A percentile compares a stretch with the other conserved stretches of the same genome.
Conservation (phyloP, 2,329 filamentous ascomycete species). For the Harringtonia aguacate region DNA sequence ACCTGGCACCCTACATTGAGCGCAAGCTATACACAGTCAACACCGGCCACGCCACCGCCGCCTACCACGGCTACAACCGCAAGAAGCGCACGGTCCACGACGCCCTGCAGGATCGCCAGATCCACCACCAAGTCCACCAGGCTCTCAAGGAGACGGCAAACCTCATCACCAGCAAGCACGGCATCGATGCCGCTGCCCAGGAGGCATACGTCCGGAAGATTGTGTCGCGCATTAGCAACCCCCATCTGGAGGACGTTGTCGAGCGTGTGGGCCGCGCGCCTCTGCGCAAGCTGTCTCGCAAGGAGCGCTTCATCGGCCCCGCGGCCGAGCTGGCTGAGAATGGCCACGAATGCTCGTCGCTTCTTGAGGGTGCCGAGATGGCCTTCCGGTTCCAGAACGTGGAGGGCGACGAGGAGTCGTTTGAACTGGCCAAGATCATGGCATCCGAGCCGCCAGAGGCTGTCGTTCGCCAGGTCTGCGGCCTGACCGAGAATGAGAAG, state of each 20-base stretch:
- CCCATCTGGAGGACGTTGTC: conserved; percentile 81
- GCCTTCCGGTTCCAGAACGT: conserved; percentile 93
- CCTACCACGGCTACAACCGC: conserved; percentile 85
- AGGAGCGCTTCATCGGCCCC: conserved; percentile 92
- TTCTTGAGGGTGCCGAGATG: conserved; percentile 82
- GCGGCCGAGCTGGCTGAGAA: conserved; percentile 80
- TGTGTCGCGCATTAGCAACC: conserved; percentile 86
- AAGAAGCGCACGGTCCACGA: conserved; percentile 86
- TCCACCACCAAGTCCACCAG: conserved; percentile 67
- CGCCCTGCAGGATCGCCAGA: conserved; percentile 68
- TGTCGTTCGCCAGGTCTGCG: conserved; percentile 72
- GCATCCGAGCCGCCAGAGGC: conserved; percentile 60
- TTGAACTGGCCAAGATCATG: conserved; percentile 77
- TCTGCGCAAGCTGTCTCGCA: conserved; percentile 83
- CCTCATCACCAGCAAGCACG: conserved; percentile 75
- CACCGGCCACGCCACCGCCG: conserved; percentile 90
- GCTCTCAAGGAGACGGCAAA: conserved; percentile 77
- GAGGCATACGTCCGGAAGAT: conserved; percentile 85
- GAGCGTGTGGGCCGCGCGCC: conserved; percentile 94
- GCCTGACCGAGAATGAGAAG: conserved; percentile 65
- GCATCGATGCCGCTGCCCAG: conserved; percentile 65
- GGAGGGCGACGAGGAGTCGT: conserved; percentile 81
- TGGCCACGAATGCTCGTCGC: conserved; percentile 58
- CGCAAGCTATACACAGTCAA: conserved; percentile 99
- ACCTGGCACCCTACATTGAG: conserved; percentile 93